Evolutionary conservation across 2,329 filamentous ascomycete genomes (phyloP).

Genomic region (Botrytis medusae): DNA sequence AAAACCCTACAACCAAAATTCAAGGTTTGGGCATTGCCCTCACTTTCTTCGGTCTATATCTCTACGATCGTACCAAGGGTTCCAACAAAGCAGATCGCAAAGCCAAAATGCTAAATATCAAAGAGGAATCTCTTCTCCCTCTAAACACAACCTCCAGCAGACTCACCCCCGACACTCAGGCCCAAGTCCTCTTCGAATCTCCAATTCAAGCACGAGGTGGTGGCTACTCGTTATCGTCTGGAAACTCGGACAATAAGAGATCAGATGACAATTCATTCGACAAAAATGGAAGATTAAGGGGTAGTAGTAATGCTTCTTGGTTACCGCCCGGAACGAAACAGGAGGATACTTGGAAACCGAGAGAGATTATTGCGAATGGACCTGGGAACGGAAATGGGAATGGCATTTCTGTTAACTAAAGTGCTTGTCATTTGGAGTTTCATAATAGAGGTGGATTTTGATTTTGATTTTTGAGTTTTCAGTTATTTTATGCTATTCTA

Average conservation of each 20-base stretch:
- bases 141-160: constrained; percentile 22
- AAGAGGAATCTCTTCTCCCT: constrained; percentile 38
- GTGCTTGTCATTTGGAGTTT: not conserved
- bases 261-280: constrained; percentile 55
- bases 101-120: constrained; percentile 63
- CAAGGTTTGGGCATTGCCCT: constrained; percentile 84
- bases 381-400: constrained; percentile 15
- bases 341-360: constrained; percentile 74
- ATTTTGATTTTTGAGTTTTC: constrained; percentile 6
- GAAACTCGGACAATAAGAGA: constrained; percentile 43
- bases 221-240: constrained; percentile 37
- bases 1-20: constrained; percentile 77
- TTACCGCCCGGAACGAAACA: constrained; percentile 78
- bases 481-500: not conserved
- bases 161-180: constrained; percentile 21
- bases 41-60: constrained; percentile 88
- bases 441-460: constrained; percentile 10
- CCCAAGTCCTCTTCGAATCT: constrained; percentile 16
- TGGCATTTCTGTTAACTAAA: constrained; percentile 15
- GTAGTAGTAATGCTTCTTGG: constrained; percentile 55
- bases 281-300: constrained; percentile 50
- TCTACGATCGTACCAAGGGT: constrained; percentile 91
- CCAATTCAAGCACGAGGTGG: constrained; percentile 30
- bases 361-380: constrained; percentile 19
- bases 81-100: constrained; percentile 84